These are phyloP conservation scores for Alternaria postmessia DNA, from an alignment of 2,329 filamentous ascomycete species.

Conservation along the genomic window DNA sequence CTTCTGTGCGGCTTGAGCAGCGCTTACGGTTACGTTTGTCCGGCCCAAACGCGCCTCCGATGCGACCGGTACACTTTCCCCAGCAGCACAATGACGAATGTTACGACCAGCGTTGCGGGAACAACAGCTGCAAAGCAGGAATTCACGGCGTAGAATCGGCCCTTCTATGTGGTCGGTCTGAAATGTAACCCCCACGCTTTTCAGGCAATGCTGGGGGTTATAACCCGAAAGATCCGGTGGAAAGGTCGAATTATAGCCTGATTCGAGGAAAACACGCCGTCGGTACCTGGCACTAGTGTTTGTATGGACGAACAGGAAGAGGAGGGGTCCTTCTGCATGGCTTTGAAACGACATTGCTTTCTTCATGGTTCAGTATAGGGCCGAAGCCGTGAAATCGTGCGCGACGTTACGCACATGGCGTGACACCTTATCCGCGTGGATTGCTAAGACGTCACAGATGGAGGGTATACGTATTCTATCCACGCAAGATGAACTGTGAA, in stretches of 20 bases:
- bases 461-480: conserved; percentile 1
- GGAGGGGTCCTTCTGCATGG: background rate
- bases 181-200: conserved; percentile 10
- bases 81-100: conserved; percentile 9
- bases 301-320: conserved; percentile 1
- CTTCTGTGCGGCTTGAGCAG: conserved; percentile 2
- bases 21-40: conserved; percentile 8
- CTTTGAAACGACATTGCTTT: conserved; percentile 2
- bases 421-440: background rate
- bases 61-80: conserved; percentile 14
- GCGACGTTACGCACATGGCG: conserved; percentile 2
- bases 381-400: background rate
- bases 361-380: conserved; percentile 1
- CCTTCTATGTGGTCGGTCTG: conserved; percentile 6
- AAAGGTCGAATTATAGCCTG: conserved; percentile 8
- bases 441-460: background rate
- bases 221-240: conserved; percentile 4
- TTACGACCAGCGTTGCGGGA: conserved; percentile 6
- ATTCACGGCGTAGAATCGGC: conserved; percentile 2
- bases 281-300: conserved; percentile 11
- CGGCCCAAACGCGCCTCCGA: conserved; percentile 5
- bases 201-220: conserved; percentile 1
- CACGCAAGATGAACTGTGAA: background rate
- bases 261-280: conserved; percentile 4
- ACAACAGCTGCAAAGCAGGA: conserved; percentile 1